Base-by-base conservation (phyloP, 2,329 filamentous ascomycete genomes). In the Pyrenochaeta sp. region DNA sequence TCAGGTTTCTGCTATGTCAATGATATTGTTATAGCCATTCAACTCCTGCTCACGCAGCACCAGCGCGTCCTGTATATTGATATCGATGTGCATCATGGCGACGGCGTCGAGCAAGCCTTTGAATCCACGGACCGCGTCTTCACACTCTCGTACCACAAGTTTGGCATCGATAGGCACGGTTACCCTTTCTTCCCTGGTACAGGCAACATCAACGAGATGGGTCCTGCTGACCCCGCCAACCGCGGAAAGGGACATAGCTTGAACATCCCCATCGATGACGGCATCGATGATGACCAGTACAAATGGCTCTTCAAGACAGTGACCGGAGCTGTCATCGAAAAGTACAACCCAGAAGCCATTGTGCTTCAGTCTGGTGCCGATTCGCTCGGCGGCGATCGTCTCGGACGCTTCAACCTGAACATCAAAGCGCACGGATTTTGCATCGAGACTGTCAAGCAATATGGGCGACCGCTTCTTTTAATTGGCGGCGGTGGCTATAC, bases 1-100 rank as follows among this genome's bases (percentile, higher is more conserved):
- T 94, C 90, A 12, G 95, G 95, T 0, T 99, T 99, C 77, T 99
- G 95, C 80, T 99, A 99, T 79, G 92, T 98, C 79, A 99, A 99
- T 76, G 95, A 99, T 76, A 98, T 98, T 67, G 95, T 98, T 52
- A 85, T 99, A 41, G 92, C 90, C 31, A 95, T 97, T 66, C 84
- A 98, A 32, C 90, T 97, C 73, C 85, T 99, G 9, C 82, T 98
- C 14, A 88, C 90, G 27, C 85, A 89, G 69, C 87, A 93, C 66
- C 87, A 92, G 14, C 89, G 93, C 43, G 93, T 98, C 7, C 83
- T 98, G 52, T 97, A 98, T 76, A 93, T 98, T 75, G 92, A 96
- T 72, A 96, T 96, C 63, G 92, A 96, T 72, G 91, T 96, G 1
- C 92, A 96, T 72, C 92, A 96, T 62, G 92, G 92, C 57, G 92